Conservation (phyloP, 2,329 filamentous ascomycete species). For the Ambrosiella xylebori region DNA sequence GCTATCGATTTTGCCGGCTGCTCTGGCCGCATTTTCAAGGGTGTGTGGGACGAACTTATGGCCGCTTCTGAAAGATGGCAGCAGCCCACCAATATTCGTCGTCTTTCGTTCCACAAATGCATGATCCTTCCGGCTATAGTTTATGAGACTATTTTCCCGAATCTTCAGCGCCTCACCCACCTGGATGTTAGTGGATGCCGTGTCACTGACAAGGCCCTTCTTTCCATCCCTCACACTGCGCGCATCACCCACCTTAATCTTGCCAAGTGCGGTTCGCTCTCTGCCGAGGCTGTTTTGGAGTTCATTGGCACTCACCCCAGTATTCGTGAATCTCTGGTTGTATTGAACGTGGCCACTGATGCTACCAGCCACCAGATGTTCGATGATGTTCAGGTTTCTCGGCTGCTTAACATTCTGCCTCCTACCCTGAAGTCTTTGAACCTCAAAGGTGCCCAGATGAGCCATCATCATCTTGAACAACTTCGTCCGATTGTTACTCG, state of each 20-base stretch:
- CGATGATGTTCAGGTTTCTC: slow-evolving; percentile 44
- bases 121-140: slow-evolving; percentile 48
- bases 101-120: slow-evolving; percentile 65
- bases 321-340: slow-evolving; percentile 44
- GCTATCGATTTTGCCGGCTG: slow-evolving; percentile 66
- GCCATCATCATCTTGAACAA: slow-evolving; percentile 43
- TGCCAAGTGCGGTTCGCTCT: slow-evolving; percentile 55
- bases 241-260: slow-evolving; percentile 62
- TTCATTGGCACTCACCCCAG: slow-evolving; percentile 58
- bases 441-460: slow-evolving; percentile 58
- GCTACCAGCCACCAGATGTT: slow-evolving; percentile 55
- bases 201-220: slow-evolving; percentile 53
- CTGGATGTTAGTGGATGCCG: slow-evolving; percentile 65
- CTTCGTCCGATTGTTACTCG: slow-evolving; percentile 21
- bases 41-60: slow-evolving; percentile 42
- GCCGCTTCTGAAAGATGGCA: slow-evolving; percentile 25
- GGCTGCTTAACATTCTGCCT: slow-evolving; percentile 49
- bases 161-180: slow-evolving; percentile 52
- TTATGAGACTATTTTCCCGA: slow-evolving; percentile 55
- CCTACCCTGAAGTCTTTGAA: slow-evolving; percentile 54
- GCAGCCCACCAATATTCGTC: slow-evolving; percentile 31
- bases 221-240: slow-evolving; percentile 53
- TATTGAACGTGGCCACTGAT: slow-evolving; percentile 57
- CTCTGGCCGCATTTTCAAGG: slow-evolving; percentile 49
- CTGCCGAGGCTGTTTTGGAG: slow-evolving; percentile 47